Conservation (phyloP, 2,329 filamentous ascomycete genomes). For the Penicillium sp. region DNA sequence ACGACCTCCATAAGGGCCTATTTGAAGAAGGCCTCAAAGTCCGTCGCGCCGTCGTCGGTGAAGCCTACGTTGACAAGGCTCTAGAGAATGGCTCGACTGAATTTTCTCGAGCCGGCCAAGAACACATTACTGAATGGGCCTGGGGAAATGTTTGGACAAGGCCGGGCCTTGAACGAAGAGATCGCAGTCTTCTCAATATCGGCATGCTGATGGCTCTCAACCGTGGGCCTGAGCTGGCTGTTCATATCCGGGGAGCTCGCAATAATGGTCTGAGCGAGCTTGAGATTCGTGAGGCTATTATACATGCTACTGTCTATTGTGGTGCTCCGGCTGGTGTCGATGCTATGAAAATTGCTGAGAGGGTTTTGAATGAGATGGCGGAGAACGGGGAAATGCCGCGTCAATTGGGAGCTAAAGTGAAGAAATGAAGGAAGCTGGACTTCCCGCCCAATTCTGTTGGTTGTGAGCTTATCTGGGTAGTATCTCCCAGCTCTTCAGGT, state of each 20-base stretch:
- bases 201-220: conserved; percentile 66
- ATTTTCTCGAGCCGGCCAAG: conserved; percentile 59
- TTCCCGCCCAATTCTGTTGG: too few species aligned
- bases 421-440: not conserved
- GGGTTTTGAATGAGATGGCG: conserved; percentile 11
- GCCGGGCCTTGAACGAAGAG: conserved; percentile 61
- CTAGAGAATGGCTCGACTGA: conserved; percentile 57
- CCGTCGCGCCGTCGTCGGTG: conserved; percentile 61
- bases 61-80: conserved; percentile 60
- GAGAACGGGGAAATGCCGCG: conserved; percentile 9
- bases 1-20: conserved; percentile 53
- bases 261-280: conserved; percentile 63
- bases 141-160: conserved; percentile 67
- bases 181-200: conserved; percentile 63
- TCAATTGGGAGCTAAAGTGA: conserved; percentile 4
- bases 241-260: conserved; percentile 63
- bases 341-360: conserved; percentile 47
- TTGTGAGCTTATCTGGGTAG: too few species aligned
- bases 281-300: conserved; percentile 62
- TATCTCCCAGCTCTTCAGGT: too few species aligned
- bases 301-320: conserved; percentile 53
- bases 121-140: conserved; percentile 63
- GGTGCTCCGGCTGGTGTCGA: conserved; percentile 57
- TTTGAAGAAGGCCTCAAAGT: conserved; percentile 63
- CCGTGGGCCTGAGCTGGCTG: conserved; percentile 58